Conservation (phyloP, 306 rosid species). For the Cucurbita moschata region DNA sequence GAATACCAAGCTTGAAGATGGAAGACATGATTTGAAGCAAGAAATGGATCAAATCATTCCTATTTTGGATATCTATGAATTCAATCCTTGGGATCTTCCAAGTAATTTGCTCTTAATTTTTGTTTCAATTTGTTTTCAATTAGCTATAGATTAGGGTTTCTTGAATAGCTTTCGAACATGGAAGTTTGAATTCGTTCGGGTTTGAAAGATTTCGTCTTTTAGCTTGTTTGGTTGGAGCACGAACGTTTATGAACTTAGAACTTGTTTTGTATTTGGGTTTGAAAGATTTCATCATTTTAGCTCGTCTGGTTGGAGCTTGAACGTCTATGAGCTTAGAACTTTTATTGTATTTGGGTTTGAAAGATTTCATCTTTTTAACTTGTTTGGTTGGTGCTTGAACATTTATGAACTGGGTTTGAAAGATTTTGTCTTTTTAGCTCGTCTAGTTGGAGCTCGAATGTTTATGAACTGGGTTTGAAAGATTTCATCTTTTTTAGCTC, state of each 20-base stretch:
- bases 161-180: neutral
- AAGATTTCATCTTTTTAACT: neutral
- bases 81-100: conserved; percentile 61
- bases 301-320: too few relatives aligned
- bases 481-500: conserved; percentile 13
- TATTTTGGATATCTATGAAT: conserved; percentile 42
- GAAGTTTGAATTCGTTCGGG: neutral
- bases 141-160: too few relatives aligned
- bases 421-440: too few relatives aligned
- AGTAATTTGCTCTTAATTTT: conserved; percentile 21
- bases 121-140: too few relatives aligned
- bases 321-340: too few relatives aligned
- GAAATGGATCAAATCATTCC: conserved; percentile 47
- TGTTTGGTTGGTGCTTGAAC: too few relatives aligned
- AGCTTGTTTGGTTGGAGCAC: too few relatives aligned
- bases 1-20: conserved; percentile 44
- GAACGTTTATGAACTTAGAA: too few relatives aligned
- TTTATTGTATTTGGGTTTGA: neutral
- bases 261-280: too few relatives aligned
- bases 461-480: neutral
- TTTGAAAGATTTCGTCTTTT: conserved; percentile 12
- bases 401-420: too few relatives aligned
- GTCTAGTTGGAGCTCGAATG: too few relatives aligned
- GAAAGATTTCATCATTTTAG: too few relatives aligned
- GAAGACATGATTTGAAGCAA: conserved; percentile 17